Conservation (phyloP, 768 basidiomycete species). For the Lentinula edodes region DNA sequence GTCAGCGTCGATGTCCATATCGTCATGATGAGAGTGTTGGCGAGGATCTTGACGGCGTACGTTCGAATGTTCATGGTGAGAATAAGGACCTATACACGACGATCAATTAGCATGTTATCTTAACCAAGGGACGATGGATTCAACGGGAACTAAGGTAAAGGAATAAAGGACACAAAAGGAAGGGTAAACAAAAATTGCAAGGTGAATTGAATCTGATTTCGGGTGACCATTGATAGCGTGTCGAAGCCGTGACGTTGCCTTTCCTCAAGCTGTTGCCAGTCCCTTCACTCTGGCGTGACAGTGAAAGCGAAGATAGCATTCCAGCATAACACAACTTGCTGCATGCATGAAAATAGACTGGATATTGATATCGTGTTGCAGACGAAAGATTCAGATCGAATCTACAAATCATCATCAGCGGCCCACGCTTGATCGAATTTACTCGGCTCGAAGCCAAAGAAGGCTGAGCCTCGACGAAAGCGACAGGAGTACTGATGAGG, state of each 20-base stretch:
- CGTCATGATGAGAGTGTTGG: neutral
- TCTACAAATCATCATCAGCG: neutral
- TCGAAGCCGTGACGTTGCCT: neutral
- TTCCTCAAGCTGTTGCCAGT: neutral
- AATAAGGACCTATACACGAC: neutral
- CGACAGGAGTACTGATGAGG: neutral
- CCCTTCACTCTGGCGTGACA: neutral
- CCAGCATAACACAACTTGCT: neutral
- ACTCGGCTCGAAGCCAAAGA: neutral
- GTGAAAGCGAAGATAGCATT: neutral
- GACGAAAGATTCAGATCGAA: neutral
- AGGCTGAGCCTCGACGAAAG: neutral
- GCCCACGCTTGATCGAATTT: neutral
- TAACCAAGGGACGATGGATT: neutral
- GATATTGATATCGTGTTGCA: neutral
- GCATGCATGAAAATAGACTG: neutral
- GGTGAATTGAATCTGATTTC: no score
- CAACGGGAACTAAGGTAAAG: neutral
- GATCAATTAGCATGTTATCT: neutral
- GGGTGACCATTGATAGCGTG: neutral
- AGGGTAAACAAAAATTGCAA: neutral
- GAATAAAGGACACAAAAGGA: neutral
- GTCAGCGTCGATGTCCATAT: constrained; percentile 8
- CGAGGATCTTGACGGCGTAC: neutral
- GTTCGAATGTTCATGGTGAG: neutral